Base-by-base conservation (phyloP, 2,329 filamentous ascomycete species). In the Aurifilum marmelostoma region DNA sequence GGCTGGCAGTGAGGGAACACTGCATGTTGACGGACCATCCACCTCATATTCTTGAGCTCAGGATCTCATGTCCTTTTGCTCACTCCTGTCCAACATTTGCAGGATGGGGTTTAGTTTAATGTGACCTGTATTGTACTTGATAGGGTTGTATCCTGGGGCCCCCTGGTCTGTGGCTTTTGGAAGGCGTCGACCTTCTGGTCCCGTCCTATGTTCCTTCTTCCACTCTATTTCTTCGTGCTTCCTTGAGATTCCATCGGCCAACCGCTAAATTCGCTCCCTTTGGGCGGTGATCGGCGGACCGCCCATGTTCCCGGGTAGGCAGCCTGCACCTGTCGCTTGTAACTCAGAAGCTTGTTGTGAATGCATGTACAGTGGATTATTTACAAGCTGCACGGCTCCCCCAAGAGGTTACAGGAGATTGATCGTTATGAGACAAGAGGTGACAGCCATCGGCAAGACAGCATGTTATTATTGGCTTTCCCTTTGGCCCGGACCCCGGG, bases 301-400 rank as follows among this genome's bases (percentile, higher is more conserved):
- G 21, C 5, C 21, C 18, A n/a, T 11, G 7, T 47, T 2, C 18
- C n/a, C 21, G n/a, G 18, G n/a, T 56, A 56, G 52, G 52, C 24
- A 56, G 14, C 52, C 52, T 32, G 52, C 24, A 32, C 12, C 32
- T 29, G 24, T 29, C 52, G 52, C 52, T 56, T 56, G 52, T 56
- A 14, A 27, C 16, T 4, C 50, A 11, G 2, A 11, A 9, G 18
- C 18, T 18, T 47, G 21, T 8, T 8, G 21, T 27, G 24, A 11
- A 6, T 60, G 58, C 58, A 60, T 39, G 56, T 61, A 54, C 60
- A 52, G 47, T 47, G 18, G 21, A 47, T 21, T 47, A 47, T 47
- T n/a, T n/a, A n/a, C 43, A 47, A 21, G 21, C 0, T 54, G 41
- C 58, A 8, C 24, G 52, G 14, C 24, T 34, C 8, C 34, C 24